Evolutionary conservation across 73 alveolate species (phyloP).

Genomic region (Stentor roeselii): DNA sequence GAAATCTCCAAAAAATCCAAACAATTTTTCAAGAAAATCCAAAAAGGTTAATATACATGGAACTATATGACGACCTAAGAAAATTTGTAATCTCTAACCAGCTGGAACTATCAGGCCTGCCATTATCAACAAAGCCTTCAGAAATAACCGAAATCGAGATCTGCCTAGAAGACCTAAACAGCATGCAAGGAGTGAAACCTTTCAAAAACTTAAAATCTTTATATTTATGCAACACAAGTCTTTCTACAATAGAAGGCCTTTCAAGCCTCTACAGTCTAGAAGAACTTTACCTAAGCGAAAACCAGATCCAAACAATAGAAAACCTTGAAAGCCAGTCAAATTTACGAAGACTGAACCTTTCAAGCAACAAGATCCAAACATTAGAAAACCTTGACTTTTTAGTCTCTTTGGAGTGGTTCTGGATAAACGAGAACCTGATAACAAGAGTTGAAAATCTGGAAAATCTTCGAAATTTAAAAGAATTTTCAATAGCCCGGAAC

Average conservation of each 20-base stretch:
- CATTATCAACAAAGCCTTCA: not conserved
- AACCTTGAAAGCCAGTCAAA: not conserved
- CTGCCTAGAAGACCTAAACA: not conserved
- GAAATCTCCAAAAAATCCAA: no score
- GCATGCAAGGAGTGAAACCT: not conserved
- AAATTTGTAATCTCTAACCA: not conserved
- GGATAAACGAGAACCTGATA: slow-evolving; percentile 29
- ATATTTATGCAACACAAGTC: not conserved
- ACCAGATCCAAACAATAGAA: not conserved
- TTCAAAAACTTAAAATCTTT: not conserved
- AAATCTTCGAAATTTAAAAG: slow-evolving; percentile 28
- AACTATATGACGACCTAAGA: not conserved
- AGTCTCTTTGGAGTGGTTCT: not conserved
- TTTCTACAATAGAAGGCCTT: not conserved
- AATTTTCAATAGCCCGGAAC: slow-evolving; percentile 65
- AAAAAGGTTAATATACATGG: not conserved
- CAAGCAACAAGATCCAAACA: not conserved
- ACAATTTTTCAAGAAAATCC: no score
- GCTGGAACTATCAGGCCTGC: not conserved
- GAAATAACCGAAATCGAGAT: not conserved
- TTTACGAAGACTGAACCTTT: not conserved
- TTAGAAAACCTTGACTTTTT: not conserved
- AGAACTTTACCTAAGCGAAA: not conserved
- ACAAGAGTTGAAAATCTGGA: slow-evolving; percentile 28
- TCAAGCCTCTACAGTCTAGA: not conserved